Percentiles rank a stretch among this genome's conserved stretches.
Conservation (phyloP, 176 grass and related monocot species). For the Oryza coarctata region DNA sequence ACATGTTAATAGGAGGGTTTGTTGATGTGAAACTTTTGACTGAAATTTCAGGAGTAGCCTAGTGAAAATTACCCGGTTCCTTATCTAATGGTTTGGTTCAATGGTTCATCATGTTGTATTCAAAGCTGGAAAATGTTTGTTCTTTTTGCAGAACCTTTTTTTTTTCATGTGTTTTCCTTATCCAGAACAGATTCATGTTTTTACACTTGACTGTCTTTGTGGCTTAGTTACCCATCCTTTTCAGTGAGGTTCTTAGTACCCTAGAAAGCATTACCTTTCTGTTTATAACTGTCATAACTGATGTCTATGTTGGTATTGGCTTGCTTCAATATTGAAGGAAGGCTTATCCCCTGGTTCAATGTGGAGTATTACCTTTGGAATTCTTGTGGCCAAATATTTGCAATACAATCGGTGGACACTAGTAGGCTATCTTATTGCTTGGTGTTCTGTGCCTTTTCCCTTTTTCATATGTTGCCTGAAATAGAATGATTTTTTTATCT, state of each 20-base stretch:
- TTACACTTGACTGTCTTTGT: neutral
- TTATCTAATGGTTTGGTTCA: neutral
- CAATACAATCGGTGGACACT: conserved; percentile 51
- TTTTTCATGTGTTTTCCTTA: neutral
- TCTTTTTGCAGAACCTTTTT: neutral
- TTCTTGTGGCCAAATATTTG: conserved; percentile 59
- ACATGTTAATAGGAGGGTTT: neutral
- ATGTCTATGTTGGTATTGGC: conserved; percentile 26
- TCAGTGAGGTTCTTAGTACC: neutral
- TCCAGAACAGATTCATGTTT: neutral
- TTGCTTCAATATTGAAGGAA: conserved; percentile 48
- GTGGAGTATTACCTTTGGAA: conserved; percentile 55
- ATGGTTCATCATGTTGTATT: neutral
- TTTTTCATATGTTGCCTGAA: neutral
- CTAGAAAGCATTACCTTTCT: neutral
- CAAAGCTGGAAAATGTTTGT: neutral
- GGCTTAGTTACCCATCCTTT: conserved; percentile 5
- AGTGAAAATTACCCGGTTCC: neutral
- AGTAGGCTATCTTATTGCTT: neutral
- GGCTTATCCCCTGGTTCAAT: conserved; percentile 36
- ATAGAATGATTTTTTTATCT: conserved; percentile 6
- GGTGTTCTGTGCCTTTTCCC: neutral
- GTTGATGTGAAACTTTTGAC: neutral
- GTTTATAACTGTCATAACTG: neutral
- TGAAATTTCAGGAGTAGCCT: neutral